A percentile compares a stretch with the other conserved stretches of the same genome.
These are phyloP conservation scores for Nyssa sinensis DNA, from an alignment of 148 eudicot species.

Conservation along the genomic window DNA sequence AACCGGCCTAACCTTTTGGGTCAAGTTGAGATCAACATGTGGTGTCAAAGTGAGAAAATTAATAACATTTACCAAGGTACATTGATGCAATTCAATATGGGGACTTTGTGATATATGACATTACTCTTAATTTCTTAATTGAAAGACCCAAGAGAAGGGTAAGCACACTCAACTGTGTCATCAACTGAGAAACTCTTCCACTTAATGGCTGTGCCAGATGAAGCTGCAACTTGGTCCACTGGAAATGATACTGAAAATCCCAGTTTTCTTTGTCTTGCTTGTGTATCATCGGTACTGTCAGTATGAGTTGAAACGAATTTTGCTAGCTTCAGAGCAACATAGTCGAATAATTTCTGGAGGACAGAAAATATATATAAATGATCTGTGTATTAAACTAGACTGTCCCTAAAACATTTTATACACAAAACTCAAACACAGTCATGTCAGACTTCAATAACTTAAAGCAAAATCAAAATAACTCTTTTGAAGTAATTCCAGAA, in stretches of 20 bases:
- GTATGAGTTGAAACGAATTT: constrained; percentile 32
- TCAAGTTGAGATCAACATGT: too few species aligned
- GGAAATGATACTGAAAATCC: constrained; percentile 50
- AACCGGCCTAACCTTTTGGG: too few species aligned
- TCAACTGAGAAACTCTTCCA: constrained; percentile 39
- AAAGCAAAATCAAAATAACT: background rate
- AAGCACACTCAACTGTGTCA: constrained; percentile 41
- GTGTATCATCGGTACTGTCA: background rate
- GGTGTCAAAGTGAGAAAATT: too few species aligned
- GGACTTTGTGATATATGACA: too few species aligned
- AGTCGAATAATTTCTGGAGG: constrained; percentile 46
- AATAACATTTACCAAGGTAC: too few species aligned
- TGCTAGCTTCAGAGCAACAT: constrained; percentile 39
- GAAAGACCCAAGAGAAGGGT: background rate
- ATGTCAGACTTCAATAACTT: too few species aligned
- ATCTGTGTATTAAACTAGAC: background rate
- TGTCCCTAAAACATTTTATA: too few species aligned
- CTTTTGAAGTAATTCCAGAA: too few species aligned
- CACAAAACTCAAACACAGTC: background rate
- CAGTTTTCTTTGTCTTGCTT: constrained; percentile 22
- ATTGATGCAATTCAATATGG: too few species aligned
- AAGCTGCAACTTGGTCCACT: constrained; percentile 27
- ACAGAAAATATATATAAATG: background rate
- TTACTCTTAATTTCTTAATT: too few species aligned
- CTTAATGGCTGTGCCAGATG: constrained; percentile 27